phyloP scores from a whole-genome alignment of 2,329 filamentous ascomycete species.

The Didymella pomorum region DNA sequence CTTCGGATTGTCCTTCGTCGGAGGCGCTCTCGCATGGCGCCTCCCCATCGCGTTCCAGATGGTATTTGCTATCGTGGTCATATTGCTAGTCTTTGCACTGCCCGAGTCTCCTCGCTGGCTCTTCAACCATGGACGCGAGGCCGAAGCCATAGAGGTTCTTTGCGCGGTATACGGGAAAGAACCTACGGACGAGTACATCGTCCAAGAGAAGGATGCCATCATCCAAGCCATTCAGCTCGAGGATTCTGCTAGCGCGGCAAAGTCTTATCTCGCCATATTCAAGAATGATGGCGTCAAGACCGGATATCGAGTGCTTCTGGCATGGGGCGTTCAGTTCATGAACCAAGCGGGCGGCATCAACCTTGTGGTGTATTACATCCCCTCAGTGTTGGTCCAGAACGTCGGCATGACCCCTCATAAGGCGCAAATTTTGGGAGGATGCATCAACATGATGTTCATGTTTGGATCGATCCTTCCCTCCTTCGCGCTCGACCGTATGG shows the following conservation, averaged over 20 bases:
- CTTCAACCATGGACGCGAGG: constrained; percentile 35
- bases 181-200: background rate
- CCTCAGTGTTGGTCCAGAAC: constrained; percentile 8
- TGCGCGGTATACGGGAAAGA: background rate
- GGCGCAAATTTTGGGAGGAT: constrained; percentile 63
- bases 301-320: background rate
- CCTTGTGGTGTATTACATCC: constrained; percentile 22
- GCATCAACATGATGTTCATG: constrained; percentile 50
- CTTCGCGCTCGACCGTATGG: constrained; percentile 72
- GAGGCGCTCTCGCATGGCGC: constrained; percentile 48
- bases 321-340: constrained; percentile 42
- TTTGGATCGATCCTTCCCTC: constrained; percentile 61
- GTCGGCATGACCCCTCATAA: constrained; percentile 29
- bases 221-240: constrained; percentile 1
- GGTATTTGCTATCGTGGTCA: constrained; percentile 52
- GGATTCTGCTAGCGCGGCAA: background rate
- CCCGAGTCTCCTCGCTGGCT: constrained; percentile 58
- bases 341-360: constrained; percentile 23
- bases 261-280: background rate
- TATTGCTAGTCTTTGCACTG: constrained; percentile 55
- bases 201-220: background rate
- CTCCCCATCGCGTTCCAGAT: constrained; percentile 59
- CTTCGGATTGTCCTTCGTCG: constrained; percentile 27
- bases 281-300: constrained; percentile 3
- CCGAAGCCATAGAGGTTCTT: background rate